Percentiles rank a stretch among this genome's conserved stretches.
Evolutionary conservation across 495 filamentous ascomycete species (phyloP).

Genomic region (Penicillium lividum): DNA sequence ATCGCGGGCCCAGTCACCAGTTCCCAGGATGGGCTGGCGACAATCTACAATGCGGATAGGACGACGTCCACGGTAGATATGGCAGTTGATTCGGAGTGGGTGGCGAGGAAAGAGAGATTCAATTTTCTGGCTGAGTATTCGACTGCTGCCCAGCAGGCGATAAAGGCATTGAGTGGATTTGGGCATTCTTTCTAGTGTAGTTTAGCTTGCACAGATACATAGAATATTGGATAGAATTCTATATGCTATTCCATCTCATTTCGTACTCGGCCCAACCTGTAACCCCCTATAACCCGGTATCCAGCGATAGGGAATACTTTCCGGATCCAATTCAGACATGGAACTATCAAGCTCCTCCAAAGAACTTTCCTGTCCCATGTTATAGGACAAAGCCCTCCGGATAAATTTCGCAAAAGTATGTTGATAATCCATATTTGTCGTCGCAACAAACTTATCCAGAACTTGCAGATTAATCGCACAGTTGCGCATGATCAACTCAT

Average conservation of each 20-base stretch:
- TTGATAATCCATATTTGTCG: slow-evolving; percentile 5
- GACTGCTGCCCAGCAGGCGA: not conserved
- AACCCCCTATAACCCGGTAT: slow-evolving; percentile 2
- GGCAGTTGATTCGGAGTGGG: not conserved
- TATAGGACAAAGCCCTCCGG: not conserved
- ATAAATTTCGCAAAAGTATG: slow-evolving; percentile 6
- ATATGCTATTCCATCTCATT: not conserved
- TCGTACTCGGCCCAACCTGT: slow-evolving; percentile 1
- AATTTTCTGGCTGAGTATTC: not conserved
- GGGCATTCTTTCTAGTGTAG: not conserved
- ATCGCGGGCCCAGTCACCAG: not conserved
- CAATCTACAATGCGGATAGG: slow-evolving; percentile 2
- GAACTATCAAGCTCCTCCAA: not conserved
- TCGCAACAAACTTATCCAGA: slow-evolving; percentile 3
- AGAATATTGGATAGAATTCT: not conserved
- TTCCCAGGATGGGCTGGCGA: not conserved
- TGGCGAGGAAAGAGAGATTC: not conserved
- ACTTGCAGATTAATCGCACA: slow-evolving; percentile 2
- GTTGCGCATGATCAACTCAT: slow-evolving; percentile 3
- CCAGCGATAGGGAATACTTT: slow-evolving; percentile 3
- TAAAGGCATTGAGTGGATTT: not conserved
- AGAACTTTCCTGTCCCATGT: not conserved
- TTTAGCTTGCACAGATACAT: too few species aligned
- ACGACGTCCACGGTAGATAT: not conserved
- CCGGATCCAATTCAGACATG: not conserved